Base-by-base conservation (phyloP, 257 asterid species). In the Solanum ossicruentum region DNA sequence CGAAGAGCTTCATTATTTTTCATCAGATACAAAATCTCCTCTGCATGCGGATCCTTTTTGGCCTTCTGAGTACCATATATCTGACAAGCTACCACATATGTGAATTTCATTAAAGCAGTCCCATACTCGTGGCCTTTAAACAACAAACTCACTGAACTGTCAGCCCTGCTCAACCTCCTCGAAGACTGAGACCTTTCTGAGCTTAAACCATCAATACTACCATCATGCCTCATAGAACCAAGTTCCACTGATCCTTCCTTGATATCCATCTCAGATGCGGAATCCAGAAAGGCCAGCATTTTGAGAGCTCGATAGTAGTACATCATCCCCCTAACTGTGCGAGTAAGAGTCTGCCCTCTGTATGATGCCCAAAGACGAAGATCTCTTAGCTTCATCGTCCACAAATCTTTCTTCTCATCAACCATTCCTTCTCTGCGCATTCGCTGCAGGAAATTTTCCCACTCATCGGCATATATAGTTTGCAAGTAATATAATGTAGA, bases 321-420 rank as follows among this genome's bases (percentile, higher is more conserved):
- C 98, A 97, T 97, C 99, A 97, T 97, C 88, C 99, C 99, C 86
- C 99, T 97, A 87, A 97, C 99, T 0, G 99, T 97, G 47, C 99
- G 97, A 45, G 94, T 82, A 81, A 97, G 98, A 66, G 99, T 97
- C 91, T 97, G 99, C 83, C 98, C 99, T 89, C 99, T 91, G 91
- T 90, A 95, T 41, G 99, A 97, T 78, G 98, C 99, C 99, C 99
- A 97, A 75, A 89, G 92, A 54, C 98, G 92, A 86, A 97, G 98
- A 83, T 97, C 99, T 90, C 94, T 92, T 63, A 93, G 88, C 91
- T 93, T 93, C 54, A 88, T 88, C 26, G 96, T 91, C 98, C 96
- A 91, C 17, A 97, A 90, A 86, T 97, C 98, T 80, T 89, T 90
- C 88, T 89, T 91, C 88, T 93, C 97, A 88, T 89, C 91, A 84